phyloP scores from a whole-genome alignment of 2,329 filamentous ascomycete species.

The Lanzia echinophila region DNA sequence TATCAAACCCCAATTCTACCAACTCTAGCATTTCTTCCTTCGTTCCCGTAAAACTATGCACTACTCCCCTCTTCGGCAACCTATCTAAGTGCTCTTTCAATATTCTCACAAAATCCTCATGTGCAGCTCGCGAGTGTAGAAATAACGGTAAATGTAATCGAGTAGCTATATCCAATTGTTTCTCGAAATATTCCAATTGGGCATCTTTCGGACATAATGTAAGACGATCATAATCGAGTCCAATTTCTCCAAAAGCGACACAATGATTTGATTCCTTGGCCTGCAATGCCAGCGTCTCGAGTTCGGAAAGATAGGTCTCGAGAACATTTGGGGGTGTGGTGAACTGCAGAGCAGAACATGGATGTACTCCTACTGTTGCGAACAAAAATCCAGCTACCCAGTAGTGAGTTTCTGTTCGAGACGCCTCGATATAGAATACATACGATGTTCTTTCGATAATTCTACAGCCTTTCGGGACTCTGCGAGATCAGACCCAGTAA shows the following conservation, averaged over 20 bases:
- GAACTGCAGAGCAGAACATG: conserved; percentile 79
- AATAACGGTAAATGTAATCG: conserved; percentile 82
- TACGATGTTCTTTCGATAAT: conserved; percentile 69
- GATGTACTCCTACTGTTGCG: conserved; percentile 88
- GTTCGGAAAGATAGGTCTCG: conserved; percentile 46
- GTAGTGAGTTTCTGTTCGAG: conserved; percentile 13
- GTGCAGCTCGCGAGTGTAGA: conserved; percentile 83
- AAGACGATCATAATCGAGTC: conserved; percentile 90
- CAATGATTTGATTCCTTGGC: conserved; percentile 36
- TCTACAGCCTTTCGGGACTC: conserved; percentile 71
- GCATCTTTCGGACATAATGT: conserved; percentile 71
- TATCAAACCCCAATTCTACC: conserved; percentile 73
- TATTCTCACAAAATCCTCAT: conserved; percentile 72
- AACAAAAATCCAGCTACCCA: conserved; percentile 69
- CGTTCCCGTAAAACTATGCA: conserved; percentile 93
- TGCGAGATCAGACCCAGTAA: conserved; percentile 81
- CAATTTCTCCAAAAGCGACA: conserved; percentile 89
- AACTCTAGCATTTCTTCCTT: conserved; percentile 76
- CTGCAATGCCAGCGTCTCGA: conserved; percentile 58
- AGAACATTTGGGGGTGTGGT: conserved; percentile 40
- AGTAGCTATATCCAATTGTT: conserved; percentile 44
- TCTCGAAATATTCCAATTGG: conserved; percentile 79
- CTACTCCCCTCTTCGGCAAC: conserved; percentile 71
- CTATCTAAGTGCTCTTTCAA: conserved; percentile 57
- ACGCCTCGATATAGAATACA: conserved; percentile 27